phyloP scores from a whole-genome alignment of 768 basidiomycete genomes.

The Clitopilus hobsonii region DNA sequence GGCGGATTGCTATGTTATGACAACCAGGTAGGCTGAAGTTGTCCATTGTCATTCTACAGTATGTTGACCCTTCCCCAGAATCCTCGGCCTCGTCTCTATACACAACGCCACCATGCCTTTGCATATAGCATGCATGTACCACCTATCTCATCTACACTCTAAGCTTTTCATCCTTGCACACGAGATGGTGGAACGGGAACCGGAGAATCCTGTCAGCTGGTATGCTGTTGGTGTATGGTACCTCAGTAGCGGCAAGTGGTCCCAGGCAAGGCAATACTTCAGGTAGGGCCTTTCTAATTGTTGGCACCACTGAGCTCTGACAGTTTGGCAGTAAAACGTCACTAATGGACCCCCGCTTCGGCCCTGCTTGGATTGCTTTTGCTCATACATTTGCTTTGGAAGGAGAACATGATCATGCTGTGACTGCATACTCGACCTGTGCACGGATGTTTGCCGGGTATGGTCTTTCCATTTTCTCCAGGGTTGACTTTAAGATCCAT shows the following conservation, averaged over 20 bases:
- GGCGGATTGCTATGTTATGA: conserved; percentile 92
- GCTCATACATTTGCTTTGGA: conserved; percentile 96
- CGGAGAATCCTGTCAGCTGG: conserved; percentile 92
- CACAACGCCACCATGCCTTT: conserved; percentile 89
- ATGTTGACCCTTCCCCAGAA: too few relatives aligned
- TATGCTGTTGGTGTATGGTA: conserved; percentile 99
- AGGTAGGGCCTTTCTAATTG: conserved; percentile 45
- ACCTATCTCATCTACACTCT: conserved; percentile 86
- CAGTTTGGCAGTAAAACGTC: conserved; percentile 75
- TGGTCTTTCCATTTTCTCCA: conserved; percentile 12
- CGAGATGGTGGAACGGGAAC: conserved; percentile 91
- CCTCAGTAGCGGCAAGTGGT: conserved; percentile 79
- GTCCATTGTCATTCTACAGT: too few relatives aligned
- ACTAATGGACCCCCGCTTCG: conserved; percentile 93
- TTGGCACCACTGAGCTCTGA: conserved; percentile 2
- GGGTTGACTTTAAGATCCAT: neutral
- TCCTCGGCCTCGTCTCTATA: conserved; percentile 76
- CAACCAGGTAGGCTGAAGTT: conserved; percentile 51
- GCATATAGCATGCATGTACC: conserved; percentile 98
- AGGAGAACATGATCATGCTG: conserved; percentile 97
- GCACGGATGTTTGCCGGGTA: conserved; percentile 94
- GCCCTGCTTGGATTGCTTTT: conserved; percentile 96
- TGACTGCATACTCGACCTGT: conserved; percentile 97
- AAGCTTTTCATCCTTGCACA: conserved; percentile 95
- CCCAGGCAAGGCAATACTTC: conserved; percentile 90